Percentiles rank a stretch among this genome's conserved stretches.
Conservation (phyloP, 164 flowering plant genomes). For the Chimonanthus salicifolius region DNA sequence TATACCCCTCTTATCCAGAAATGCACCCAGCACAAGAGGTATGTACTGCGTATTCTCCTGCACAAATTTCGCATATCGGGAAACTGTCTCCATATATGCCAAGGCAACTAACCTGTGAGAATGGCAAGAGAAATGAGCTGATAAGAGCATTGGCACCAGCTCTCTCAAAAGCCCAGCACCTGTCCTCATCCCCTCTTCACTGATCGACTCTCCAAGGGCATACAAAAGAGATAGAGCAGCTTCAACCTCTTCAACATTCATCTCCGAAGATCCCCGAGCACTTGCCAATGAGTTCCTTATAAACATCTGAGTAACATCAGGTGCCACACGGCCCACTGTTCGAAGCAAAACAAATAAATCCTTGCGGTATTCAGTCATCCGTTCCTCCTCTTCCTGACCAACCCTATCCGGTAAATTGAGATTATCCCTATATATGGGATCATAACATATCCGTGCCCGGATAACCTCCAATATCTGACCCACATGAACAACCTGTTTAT, state of each 20-base stretch:
- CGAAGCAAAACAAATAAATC: slow-evolving; percentile 85
- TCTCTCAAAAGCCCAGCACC: slow-evolving; percentile 73
- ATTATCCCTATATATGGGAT: slow-evolving; percentile 63
- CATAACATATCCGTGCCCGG: slow-evolving; percentile 59
- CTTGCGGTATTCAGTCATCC: slow-evolving; percentile 80
- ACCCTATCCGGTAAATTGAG: slow-evolving; percentile 72
- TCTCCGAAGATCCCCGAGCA: slow-evolving; percentile 54
- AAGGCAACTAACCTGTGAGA: slow-evolving; percentile 91
- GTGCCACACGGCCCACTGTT: slow-evolving; percentile 83
- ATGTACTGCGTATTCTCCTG: slow-evolving; percentile 73
- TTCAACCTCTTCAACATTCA: slow-evolving; percentile 89
- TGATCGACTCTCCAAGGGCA: slow-evolving; percentile 83
- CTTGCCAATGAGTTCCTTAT: slow-evolving; percentile 63
- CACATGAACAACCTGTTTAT: slow-evolving; percentile 66
- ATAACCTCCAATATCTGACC: slow-evolving; percentile 86
- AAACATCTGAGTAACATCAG: slow-evolving; percentile 76
- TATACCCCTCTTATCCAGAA: slow-evolving; percentile 94
- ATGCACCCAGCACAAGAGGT: slow-evolving; percentile 67
- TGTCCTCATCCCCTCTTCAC: slow-evolving; percentile 63
- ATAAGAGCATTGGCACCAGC: slow-evolving; percentile 70
- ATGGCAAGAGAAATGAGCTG: slow-evolving; percentile 74
- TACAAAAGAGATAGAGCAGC: slow-evolving; percentile 84
- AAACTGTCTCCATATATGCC: slow-evolving; percentile 76
- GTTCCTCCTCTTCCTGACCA: slow-evolving; percentile 89
- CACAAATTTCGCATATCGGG: slow-evolving; percentile 75